A percentile compares a stretch with the other conserved stretches of the same genome.
Conservation (phyloP, 2,329 filamentous ascomycete species). For the Chrysosporium queenslandicum region DNA sequence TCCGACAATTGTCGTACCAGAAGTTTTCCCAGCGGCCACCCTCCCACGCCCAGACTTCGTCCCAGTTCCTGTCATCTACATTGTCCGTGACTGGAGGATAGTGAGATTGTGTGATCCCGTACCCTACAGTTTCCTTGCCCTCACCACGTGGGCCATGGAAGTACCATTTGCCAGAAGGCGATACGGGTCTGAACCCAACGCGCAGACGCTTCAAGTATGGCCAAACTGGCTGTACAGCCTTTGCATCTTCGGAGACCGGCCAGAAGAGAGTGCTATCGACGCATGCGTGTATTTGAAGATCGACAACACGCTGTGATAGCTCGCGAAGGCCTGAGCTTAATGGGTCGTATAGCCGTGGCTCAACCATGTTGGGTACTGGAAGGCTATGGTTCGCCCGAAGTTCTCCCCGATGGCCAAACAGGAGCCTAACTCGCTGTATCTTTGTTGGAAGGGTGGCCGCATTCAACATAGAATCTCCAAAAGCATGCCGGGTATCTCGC, state of each 20-base stretch:
- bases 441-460: constrained; percentile 3
- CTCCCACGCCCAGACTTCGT: no score
- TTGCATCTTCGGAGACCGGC: constrained; percentile 23
- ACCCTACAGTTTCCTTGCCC: background rate
- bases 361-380: constrained; percentile 5
- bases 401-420: no score
- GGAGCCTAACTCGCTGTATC: background rate
- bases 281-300: constrained; percentile 4
- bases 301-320: constrained; percentile 6
- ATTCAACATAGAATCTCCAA: constrained; percentile 5
- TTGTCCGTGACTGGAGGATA: constrained; percentile 13
- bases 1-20: constrained; percentile 10
- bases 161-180: constrained; percentile 12
- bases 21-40: background rate
- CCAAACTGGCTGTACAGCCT: constrained; percentile 14
- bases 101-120: constrained; percentile 1
- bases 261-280: constrained; percentile 11
- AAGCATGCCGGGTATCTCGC: constrained; percentile 12
- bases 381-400: constrained; percentile 8
- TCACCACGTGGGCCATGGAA: constrained; percentile 10
- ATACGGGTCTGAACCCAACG: constrained; percentile 8
- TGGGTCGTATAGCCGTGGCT: constrained; percentile 8
- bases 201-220: constrained; percentile 8
- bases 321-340: constrained; percentile 10
- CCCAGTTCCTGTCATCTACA: constrained; percentile 4